These are phyloP conservation scores for Westerdykella ornata DNA, from an alignment of 2,329 filamentous ascomycete genomes.

Conservation along the genomic window DNA sequence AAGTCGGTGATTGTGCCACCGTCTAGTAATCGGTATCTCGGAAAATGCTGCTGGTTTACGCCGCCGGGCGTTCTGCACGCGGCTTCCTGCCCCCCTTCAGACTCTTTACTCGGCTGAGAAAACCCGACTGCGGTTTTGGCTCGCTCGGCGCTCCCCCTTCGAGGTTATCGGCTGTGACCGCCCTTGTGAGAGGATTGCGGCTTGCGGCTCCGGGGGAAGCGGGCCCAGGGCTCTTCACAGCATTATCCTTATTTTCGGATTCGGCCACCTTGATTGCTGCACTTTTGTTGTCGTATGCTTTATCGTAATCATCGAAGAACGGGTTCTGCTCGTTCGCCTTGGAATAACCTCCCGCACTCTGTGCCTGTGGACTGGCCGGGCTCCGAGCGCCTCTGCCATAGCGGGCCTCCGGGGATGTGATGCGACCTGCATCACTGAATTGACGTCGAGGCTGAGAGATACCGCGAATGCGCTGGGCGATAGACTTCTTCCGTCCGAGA, in stretches of 20 bases:
- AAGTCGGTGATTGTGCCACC: too few relatives aligned
- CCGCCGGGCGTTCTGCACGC: slow-evolving; percentile 29
- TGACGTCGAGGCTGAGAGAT: slow-evolving; percentile 66
- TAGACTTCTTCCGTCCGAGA: slow-evolving; percentile 83
- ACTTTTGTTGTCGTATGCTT: slow-evolving; percentile 59
- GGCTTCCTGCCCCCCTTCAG: slow-evolving; percentile 33
- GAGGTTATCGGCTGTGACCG: slow-evolving; percentile 29
- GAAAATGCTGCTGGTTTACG: slow-evolving; percentile 11
- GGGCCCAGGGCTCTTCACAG: slow-evolving; percentile 9
- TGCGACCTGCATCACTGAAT: slow-evolving; percentile 40
- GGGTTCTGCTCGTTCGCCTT: slow-evolving; percentile 56
- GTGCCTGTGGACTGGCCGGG: slow-evolving; percentile 24
- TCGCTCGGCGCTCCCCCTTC: slow-evolving; percentile 16
- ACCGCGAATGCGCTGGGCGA: slow-evolving; percentile 84
- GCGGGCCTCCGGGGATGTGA: slow-evolving; percentile 50
- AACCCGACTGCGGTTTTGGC: slow-evolving; percentile 21
- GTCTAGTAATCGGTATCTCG: too few relatives aligned
- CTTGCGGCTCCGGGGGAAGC: slow-evolving; percentile 20
- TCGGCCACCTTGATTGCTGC: slow-evolving; percentile 51
- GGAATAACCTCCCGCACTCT: slow-evolving; percentile 39
- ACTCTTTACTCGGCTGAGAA: slow-evolving; percentile 35
- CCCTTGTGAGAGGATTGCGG: slow-evolving; percentile 26
- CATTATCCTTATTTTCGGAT: slow-evolving; percentile 14
- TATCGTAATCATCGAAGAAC: slow-evolving; percentile 75
- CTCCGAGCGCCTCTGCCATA: slow-evolving; percentile 26